Conservation (phyloP, 176 grass and related monocot genomes). For the Bolboschoenus planiculmis region DNA sequence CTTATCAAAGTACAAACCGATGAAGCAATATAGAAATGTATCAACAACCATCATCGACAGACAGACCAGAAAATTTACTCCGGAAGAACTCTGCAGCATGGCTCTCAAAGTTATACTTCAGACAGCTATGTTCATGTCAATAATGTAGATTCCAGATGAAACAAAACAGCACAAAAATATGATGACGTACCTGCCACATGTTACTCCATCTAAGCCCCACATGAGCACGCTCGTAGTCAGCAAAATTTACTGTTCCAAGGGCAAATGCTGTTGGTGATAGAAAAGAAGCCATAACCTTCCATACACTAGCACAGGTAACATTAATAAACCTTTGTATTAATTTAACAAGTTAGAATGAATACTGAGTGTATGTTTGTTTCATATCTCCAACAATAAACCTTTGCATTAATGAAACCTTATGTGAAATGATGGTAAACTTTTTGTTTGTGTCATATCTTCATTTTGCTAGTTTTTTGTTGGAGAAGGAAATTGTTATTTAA, state of each 20-base stretch:
- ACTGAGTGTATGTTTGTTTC: too few species aligned
- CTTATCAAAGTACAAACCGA: slow-evolving; percentile 45
- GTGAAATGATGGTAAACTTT: too few species aligned
- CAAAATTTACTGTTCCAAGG: slow-evolving; percentile 48
- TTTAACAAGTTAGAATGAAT: neutral
- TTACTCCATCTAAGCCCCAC: slow-evolving; percentile 48
- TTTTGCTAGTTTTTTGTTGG: too few species aligned
- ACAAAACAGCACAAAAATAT: neutral
- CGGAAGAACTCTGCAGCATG: slow-evolving; percentile 35
- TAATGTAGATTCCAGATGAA: neutral
- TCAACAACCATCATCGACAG: slow-evolving; percentile 40
- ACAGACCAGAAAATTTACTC: slow-evolving; percentile 43
- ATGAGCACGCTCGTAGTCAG: slow-evolving; percentile 51
- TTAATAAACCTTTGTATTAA: neutral
- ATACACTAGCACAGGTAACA: slow-evolving; percentile 18
- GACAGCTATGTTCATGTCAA: neutral
- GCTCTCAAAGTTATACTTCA: slow-evolving; percentile 6
- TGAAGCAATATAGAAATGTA: slow-evolving; percentile 27
- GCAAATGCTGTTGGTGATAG: slow-evolving; percentile 47
- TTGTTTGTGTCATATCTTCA: too few species aligned
- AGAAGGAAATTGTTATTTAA: neutral
- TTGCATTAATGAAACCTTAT: too few species aligned
- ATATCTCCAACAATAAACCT: too few species aligned
- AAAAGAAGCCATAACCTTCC: slow-evolving; percentile 44
- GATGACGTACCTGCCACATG: slow-evolving; percentile 40